phyloP scores from a whole-genome alignment of 495 filamentous ascomycete genomes.

The Penicillium verhagenii region DNA sequence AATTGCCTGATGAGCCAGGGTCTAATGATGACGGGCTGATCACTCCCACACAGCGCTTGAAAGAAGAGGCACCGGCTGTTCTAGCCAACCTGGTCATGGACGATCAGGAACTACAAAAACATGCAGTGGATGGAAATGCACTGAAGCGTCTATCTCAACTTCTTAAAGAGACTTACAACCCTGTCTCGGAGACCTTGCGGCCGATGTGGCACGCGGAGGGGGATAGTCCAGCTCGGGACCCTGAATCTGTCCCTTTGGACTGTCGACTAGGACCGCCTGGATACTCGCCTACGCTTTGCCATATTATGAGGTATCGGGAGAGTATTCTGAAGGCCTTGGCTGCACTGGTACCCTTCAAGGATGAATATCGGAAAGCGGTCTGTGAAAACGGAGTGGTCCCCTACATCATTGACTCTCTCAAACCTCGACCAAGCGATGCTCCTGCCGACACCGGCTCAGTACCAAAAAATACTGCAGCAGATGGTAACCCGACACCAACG shows the following conservation, averaged over 20 bases:
- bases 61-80: slow-evolving; percentile 70
- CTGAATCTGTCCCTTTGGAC: slow-evolving; percentile 25
- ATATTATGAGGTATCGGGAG: slow-evolving; percentile 75
- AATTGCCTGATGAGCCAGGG: slow-evolving; percentile 38
- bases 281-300: slow-evolving; percentile 60
- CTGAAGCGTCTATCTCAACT: slow-evolving; percentile 72
- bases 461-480: slow-evolving; percentile 38
- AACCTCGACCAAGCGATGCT: slow-evolving; percentile 47
- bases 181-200: slow-evolving; percentile 32
- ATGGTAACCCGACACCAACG: slow-evolving; percentile 59
- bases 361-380: slow-evolving; percentile 79
- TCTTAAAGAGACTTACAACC: slow-evolving; percentile 68
- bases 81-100: slow-evolving; percentile 78
- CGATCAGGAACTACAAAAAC: slow-evolving; percentile 71
- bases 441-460: slow-evolving; percentile 26
- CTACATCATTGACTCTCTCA: slow-evolving; percentile 81
- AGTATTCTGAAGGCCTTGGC: slow-evolving; percentile 76
- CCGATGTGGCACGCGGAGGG: slow-evolving; percentile 45
- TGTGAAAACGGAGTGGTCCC: slow-evolving; percentile 77
- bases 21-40: slow-evolving; percentile 41
- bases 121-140: slow-evolving; percentile 74
- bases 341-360: slow-evolving; percentile 74
- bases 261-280: slow-evolving; percentile 58
- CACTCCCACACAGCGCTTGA: slow-evolving; percentile 41
- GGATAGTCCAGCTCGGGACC: slow-evolving; percentile 18